Base-by-base conservation (phyloP, 192 early-diverging fungal species). In the Backusella morwellensis region DNA sequence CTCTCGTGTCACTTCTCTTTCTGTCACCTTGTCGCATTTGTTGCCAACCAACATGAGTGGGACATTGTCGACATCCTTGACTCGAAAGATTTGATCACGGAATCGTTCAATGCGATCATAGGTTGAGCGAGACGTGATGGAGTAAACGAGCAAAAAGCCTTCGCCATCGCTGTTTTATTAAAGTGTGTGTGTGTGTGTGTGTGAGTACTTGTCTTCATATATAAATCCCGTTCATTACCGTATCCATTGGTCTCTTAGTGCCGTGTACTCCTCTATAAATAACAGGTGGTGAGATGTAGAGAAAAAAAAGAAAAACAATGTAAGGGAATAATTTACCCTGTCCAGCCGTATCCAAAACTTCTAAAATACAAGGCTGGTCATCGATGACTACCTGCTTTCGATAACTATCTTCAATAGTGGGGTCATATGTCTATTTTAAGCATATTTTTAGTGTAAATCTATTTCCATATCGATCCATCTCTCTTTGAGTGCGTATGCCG, bases 341-440 rank as follows among this genome's bases (percentile, higher is more conserved):
- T 44, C 97, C 97, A 59, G 97, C 97, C 50, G 97, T 98, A 88
- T 98, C 98, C 54, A 99, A 88, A 80, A 99, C 94, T 85, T 99
- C 97, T 35, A 99, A 85, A 81, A 98, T 95, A 84, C 97, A 99
- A 76, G 96, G 95, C 82, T 97, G 92, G 47, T 94, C 96, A 85
- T 99, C 98, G 68, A 99, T 95, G 41, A 97, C 97, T 12, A 98
- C 96, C 85, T 98, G 96, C 87, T 97, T 97, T 72, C 96, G 88
- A 84, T 98, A 99, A 19, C 95, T 97, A 84, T 98, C 98, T 85
- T 99, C 98, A 75, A 97, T 99, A 7, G 98, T 99, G 66, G 98
- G 98, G 87, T 98, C 96, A 80, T 98, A 99, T 79, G 95, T 98
- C 88, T 93, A 56, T 70, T 19, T 23, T 38, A 11, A 40, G 36